Base-by-base conservation (phyloP, 768 basidiomycete species). In the button mushroom (Agaricus bisporus) region DNA sequence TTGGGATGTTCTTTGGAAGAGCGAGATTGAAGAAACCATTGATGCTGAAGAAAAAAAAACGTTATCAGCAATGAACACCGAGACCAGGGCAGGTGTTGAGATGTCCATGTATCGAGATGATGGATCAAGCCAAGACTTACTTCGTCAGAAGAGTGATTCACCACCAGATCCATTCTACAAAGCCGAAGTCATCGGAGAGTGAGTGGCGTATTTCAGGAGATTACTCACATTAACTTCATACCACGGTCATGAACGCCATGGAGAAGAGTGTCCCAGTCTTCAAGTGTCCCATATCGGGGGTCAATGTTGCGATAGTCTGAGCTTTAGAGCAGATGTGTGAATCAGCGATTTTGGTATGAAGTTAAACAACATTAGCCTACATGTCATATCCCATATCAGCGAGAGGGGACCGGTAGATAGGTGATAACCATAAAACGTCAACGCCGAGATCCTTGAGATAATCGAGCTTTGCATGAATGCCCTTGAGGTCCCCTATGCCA, bases 311-410 rank as follows among this genome's bases (percentile, higher is more conserved):
- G 72, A 68, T 86, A 89, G 61, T 88, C 80, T 17, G 82, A 77
- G 57, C 86, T 85, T 1, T n/a, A 6, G 32, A 9, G 2, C 38
- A 14, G 12, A 58, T 4, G 7, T 18, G 26, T 41, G 11, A 32
- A 38, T 25, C 39, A n/a, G n/a, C 9, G 11, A 26, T 26, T 15
- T 37, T 5, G 7, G 25, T 39, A 37, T 7, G 15, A 20, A 37
- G 10, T 32, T 15, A 17, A 20, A 49, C 26, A 10, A 26, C 10
- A 14, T 14, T 4, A 9, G 67, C 75, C 53, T 60, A 82, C 81
- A 84, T 85, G 60, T 85, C 83, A 55, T 86, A 86, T 7, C 84
- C 86, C 84, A 87, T 86, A 65, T 88, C 86, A 2, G 78, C 80
- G 51, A 80, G 69, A 0, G 85, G 86, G 1, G 79, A 82, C 49